phyloP scores from a whole-genome alignment of 23 red algal genomes.

The Gracilaria gracilis region DNA sequence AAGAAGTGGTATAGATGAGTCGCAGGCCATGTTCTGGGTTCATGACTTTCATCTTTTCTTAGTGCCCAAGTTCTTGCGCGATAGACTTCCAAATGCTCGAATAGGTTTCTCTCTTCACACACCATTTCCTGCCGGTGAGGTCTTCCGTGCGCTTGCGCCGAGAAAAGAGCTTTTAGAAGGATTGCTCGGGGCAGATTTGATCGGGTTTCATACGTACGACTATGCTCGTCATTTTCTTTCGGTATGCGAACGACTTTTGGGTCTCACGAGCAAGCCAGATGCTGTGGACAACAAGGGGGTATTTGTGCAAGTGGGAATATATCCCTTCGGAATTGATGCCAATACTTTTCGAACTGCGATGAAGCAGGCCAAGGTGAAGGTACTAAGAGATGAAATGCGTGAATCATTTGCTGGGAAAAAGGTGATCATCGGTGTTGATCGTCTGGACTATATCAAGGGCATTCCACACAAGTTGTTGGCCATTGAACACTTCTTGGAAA shows the following conservation, averaged over 20 bases:
- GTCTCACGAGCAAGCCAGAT: conserved; percentile 81
- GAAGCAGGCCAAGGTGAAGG: conserved; percentile 74
- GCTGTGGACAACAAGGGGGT: conserved; percentile 85
- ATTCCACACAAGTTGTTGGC: conserved; percentile 91
- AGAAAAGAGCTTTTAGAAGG: conserved; percentile 91
- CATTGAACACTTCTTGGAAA: conserved; percentile 90
- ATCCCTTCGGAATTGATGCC: conserved; percentile 93
- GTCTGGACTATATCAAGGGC: conserved; percentile 93
- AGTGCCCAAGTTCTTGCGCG: conserved; percentile 87
- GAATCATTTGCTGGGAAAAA: conserved; percentile 81
- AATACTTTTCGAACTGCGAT: conserved; percentile 81
- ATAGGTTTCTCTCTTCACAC: conserved; percentile 97
- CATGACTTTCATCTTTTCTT: conserved; percentile 96
- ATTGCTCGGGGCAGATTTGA: conserved; percentile 86
- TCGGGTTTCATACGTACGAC: conserved; percentile 97
- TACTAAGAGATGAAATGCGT: conserved; percentile 61
- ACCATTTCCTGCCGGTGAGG: conserved; percentile 90
- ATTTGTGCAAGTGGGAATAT: conserved; percentile 89
- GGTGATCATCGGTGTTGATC: conserved; percentile 91
- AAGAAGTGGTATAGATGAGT: conserved; percentile 56
- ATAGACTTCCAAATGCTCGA: conserved; percentile 73
- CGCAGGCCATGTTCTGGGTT: conserved; percentile 90
- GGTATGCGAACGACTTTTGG: conserved; percentile 84
- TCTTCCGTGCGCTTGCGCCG: conserved; percentile 89
- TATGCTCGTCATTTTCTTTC: conserved; percentile 94